Evolutionary conservation across 805 yeast genomes (phyloP), one percentile per base, ranked within the genome.

Genomic region (Myxozyma lipomycoides): DNA sequence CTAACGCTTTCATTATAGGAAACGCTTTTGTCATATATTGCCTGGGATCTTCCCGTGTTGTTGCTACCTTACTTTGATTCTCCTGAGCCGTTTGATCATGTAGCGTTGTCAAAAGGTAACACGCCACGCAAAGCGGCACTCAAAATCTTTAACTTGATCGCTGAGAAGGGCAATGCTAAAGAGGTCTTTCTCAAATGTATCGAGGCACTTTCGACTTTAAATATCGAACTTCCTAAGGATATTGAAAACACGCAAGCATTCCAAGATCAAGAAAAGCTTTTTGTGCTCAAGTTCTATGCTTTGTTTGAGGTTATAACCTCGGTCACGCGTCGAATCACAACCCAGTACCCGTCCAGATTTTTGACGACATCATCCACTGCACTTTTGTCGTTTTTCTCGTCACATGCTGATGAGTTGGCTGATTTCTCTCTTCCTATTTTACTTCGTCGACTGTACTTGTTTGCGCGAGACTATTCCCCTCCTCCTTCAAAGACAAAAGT

Each of bases 41-140:
- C 95, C 1, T 90, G 97, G 97, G 97, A 90, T 66, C 64, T 90
- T n/a, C 96, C 96, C 0, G 76, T 75, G 28, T 67, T 86, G 45
- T 58, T 90, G 4, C 61, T 87, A 40, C 72, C 73, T 7, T 85
- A 75, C 64, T 64, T 83, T n/a, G 70, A 70, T 23, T 52, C 52
- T 9, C 51, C 35, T n/a, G 49, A 43, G 32, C 40, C 39, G 34
- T 53, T 53, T 36, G 58, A 53, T 44, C 34, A n/a, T 7, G 51
- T 41, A 23, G 49, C 45, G 18, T 44, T 28, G 10, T 46, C 52
- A 18, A 49, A 42, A 26, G n/a, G n/a, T 18, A 32, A 43, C 6
- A 50, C 55, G 26, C 51, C 76, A 52, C 63, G 78, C 40, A 51
- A 62, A 24, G 65, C 59, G 2, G 61, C 76, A 6, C 63, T 80